Conservation (phyloP, 2,329 filamentous ascomycete genomes). For the Furcasterigmium furcatum region DNA sequence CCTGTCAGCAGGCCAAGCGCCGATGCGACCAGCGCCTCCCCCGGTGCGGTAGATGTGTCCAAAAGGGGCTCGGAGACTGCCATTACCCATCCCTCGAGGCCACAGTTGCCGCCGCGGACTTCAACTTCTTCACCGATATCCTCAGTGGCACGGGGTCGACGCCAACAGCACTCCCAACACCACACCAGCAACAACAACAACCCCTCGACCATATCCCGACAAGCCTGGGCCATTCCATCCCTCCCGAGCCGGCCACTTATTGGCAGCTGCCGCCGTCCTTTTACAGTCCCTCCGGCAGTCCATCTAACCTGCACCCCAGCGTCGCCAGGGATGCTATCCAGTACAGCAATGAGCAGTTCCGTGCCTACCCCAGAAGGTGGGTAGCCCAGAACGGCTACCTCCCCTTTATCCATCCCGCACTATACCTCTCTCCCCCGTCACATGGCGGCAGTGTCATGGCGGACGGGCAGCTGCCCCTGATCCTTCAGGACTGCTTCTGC, state of each 20-base stretch:
- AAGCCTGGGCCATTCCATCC: constrained; percentile 3
- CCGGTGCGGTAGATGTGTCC: constrained; percentile 25
- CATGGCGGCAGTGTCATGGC: constrained; percentile 6
- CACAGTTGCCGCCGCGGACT: constrained; percentile 12
- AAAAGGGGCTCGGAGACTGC: constrained; percentile 17
- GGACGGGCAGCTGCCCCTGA: constrained; percentile 15
- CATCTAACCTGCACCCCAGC: constrained; percentile 2
- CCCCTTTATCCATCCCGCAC: constrained; percentile 21
- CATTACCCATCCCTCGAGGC: constrained; percentile 17
- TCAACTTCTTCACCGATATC: constrained; percentile 22
- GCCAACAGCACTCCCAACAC: not conserved
- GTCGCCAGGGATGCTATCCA: constrained; percentile 9
- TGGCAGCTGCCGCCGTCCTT: constrained; percentile 9
- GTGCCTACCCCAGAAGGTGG: constrained; percentile 20
- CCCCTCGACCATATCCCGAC: constrained; percentile 7
- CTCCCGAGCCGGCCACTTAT: constrained; percentile 7
- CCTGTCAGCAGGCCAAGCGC: constrained; percentile 31
- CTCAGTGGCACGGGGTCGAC: constrained; percentile 9
- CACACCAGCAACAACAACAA: not conserved
- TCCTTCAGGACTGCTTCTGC: constrained; percentile 23
- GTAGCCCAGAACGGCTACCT: constrained; percentile 15
- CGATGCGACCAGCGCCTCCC: constrained; percentile 30
- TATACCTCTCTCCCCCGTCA: constrained; percentile 14
- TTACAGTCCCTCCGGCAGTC: constrained; percentile 7
- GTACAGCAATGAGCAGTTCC: constrained; percentile 13